Base-by-base conservation (phyloP, 495 filamentous ascomycete species). In the Hypoxylon trugodes region DNA sequence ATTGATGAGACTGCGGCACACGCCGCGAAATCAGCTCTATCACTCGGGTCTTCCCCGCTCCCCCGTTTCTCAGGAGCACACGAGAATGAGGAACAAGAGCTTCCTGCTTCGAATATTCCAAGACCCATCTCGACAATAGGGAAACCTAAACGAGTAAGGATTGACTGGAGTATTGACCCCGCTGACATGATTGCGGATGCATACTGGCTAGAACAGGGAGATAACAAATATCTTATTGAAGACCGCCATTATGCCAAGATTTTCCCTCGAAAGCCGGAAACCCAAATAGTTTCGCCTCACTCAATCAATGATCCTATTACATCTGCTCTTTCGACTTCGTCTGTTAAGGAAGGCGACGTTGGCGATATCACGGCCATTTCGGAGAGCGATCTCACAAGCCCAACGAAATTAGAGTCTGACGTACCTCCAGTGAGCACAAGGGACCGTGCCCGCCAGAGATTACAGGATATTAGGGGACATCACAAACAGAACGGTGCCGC, bases 131-230 rank as follows among this genome's bases (percentile, higher is more conserved):
- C 66, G 8, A 55, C 69, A 3, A 15, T 66, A 22, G 62, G 72
- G 30, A 89, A 89, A 53, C 73, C 82, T 1, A 86, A 82, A 65
- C 79, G 90, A 37, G 85, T 86, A 6, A 82, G 87, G 28, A 83
- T 88, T n/a, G 92, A 94, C 58, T 96, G 93, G 93, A 80, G 79
- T 2, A 85, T 90, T 7, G 83, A 85, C 35, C 89, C 92, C 0
- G 86, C 87, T 40, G 93, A 96, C 62, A 82, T 96, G 66, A 76
- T 97, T 16, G 90, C 92, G 1, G 93, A 97, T 75, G 80, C 87
- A 8, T 88, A 89, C 57, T 97, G 93, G 93, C 77, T 92, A 37
- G 89, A 96, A 71, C 87, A 91, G 56, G 84, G 80, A 18, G 76
- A 84, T 46, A 90, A 96, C 69, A 92, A 91, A 68, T 82, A 77